A percentile compares a stretch with the other conserved stretches of the same genome.
Evolutionary conservation across 2,329 filamentous ascomycete species (phyloP).

Genomic region (Leptographium wingfieldii): DNA sequence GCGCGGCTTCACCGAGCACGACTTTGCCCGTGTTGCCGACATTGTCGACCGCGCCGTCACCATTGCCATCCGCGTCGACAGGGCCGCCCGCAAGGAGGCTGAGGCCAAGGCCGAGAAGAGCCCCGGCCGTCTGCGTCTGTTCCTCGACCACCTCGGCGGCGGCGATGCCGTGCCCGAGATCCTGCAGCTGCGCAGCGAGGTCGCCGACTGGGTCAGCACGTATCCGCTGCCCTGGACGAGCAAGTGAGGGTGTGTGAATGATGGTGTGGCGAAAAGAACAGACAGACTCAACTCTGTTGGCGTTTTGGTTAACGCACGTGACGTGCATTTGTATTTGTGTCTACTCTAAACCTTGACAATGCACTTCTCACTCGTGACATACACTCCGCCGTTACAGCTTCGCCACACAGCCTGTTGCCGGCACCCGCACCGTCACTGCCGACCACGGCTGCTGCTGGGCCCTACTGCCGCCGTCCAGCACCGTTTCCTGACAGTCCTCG

Average conservation of each 20-base stretch:
- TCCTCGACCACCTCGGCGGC: conserved; percentile 54
- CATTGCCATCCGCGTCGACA: conserved; percentile 66
- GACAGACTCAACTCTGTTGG: neutral
- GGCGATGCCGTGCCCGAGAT: conserved; percentile 59
- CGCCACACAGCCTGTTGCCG: neutral
- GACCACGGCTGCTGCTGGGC: neutral
- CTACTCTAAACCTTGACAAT: too few relatives aligned
- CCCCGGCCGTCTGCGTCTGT: conserved; percentile 51
- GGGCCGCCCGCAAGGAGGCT: conserved; percentile 55
- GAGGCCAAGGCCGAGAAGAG: conserved; percentile 55
- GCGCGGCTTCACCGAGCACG: conserved; percentile 75
- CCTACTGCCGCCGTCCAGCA: conserved; percentile 15
- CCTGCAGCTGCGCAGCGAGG: conserved; percentile 58
- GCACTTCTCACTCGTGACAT: too few relatives aligned
- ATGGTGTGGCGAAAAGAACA: neutral
- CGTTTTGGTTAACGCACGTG: neutral
- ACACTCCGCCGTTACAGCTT: neutral
- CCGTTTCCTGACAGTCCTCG: conserved; percentile 83
- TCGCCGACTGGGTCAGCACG: conserved; percentile 67
- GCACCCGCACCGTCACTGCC: conserved; percentile 1
- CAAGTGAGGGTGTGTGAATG: conserved; percentile 4
- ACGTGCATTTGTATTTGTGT: too few relatives aligned
- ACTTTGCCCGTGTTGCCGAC: conserved; percentile 77
- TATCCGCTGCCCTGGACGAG: conserved; percentile 58
- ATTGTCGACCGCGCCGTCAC: conserved; percentile 75